These are phyloP conservation scores for Setomelanomma holmii DNA, from an alignment of 2,329 filamentous ascomycete species.

Conservation along the genomic window DNA sequence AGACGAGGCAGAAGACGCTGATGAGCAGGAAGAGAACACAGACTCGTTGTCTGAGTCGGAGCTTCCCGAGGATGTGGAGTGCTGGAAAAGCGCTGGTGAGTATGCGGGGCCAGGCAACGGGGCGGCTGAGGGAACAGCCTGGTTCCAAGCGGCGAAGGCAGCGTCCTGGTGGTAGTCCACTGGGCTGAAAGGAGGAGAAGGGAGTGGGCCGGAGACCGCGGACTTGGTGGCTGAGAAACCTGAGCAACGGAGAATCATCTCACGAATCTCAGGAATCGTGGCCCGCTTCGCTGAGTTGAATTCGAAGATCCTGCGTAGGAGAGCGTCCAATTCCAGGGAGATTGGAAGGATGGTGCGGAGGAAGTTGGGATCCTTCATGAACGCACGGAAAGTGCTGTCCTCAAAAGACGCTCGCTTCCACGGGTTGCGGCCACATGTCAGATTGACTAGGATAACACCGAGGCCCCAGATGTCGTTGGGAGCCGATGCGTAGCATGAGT, in stretches of 20 bases:
- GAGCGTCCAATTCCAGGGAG: constrained; percentile 86
- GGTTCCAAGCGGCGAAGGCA: constrained; percentile 41
- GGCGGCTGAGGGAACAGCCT: constrained; percentile 39
- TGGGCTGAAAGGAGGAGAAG: constrained; percentile 54
- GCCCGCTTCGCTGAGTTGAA: constrained; percentile 83
- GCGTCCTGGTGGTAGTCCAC: constrained; percentile 44
- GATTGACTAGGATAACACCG: constrained; percentile 96
- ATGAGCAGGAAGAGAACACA: constrained; percentile 50
- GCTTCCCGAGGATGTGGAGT: constrained; percentile 46
- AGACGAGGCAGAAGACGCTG: constrained; percentile 46
- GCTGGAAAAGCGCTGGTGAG: constrained; percentile 37
- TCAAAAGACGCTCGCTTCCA: constrained; percentile 96
- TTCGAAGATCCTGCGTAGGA: constrained; percentile 87
- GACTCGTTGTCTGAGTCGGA: constrained; percentile 50
- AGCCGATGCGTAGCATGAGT: constrained; percentile 83
- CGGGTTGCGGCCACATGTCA: constrained; percentile 96
- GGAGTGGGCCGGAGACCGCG: constrained; percentile 50
- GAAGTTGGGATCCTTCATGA: constrained; percentile 83
- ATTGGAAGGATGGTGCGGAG: constrained; percentile 91
- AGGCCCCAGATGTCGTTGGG: constrained; percentile 98
- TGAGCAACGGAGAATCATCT: constrained; percentile 77
- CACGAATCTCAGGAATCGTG: constrained; percentile 78
- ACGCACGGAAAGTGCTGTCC: constrained; percentile 94
- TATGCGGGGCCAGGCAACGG: constrained; percentile 42
- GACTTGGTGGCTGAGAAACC: constrained; percentile 68